Conservation (phyloP, 2,329 filamentous ascomycete species). For the Talaromyces sp. region DNA sequence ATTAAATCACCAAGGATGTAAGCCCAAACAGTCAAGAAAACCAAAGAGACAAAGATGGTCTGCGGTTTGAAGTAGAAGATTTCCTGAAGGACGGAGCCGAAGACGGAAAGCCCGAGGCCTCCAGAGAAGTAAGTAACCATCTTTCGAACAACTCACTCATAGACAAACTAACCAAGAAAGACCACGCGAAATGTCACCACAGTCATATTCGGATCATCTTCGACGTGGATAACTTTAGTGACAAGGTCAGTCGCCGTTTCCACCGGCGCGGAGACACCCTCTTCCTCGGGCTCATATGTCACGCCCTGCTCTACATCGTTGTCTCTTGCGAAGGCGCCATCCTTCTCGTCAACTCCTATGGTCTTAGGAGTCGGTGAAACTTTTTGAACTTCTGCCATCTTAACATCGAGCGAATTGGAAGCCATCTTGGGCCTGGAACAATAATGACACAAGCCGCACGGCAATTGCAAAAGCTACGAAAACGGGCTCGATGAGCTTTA, state of each 20-base stretch:
- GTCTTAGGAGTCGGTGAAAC: background rate
- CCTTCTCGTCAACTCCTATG: background rate
- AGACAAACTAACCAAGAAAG: slow-evolving; percentile 29
- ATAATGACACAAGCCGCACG: background rate
- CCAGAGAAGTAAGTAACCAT: background rate
- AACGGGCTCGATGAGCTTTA: background rate
- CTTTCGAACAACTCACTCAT: background rate
- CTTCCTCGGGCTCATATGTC: slow-evolving; percentile 3
- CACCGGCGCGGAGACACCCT: background rate
- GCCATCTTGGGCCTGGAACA: background rate
- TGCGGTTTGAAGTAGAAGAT: slow-evolving; percentile 42
- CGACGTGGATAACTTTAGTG: slow-evolving; percentile 31
- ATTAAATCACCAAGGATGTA: slow-evolving; percentile 42
- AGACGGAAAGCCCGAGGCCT: slow-evolving; percentile 31
- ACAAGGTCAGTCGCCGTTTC: slow-evolving; percentile 25
- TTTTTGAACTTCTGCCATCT: background rate
- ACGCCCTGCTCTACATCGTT: background rate
- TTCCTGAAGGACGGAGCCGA: slow-evolving; percentile 38
- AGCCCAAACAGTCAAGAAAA: slow-evolving; percentile 44
- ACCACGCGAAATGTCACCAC: slow-evolving; percentile 38
- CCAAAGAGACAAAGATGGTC: slow-evolving; percentile 39
- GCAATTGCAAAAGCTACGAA: background rate
- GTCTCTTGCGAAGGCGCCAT: background rate
- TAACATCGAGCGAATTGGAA: background rate
- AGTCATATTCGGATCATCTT: slow-evolving; percentile 34